Evolutionary conservation across 169 alveolate genomes (phyloP).

Genomic region (Cystoisospora suis): DNA sequence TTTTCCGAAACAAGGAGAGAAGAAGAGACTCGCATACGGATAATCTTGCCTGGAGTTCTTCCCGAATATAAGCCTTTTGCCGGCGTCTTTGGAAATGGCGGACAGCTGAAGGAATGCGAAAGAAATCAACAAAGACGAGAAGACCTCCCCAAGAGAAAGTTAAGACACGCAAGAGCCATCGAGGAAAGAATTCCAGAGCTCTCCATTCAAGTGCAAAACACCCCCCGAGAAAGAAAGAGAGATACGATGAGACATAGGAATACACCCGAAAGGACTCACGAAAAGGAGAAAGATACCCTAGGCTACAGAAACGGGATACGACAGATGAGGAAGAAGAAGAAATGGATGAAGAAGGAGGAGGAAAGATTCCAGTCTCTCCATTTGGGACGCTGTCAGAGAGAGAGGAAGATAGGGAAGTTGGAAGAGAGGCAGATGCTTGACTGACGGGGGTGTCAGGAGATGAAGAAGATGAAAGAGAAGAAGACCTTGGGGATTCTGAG

Average conservation of each 20-base stretch:
- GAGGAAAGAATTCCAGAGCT: background rate
- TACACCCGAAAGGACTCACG: background rate
- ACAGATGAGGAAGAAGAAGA: background rate
- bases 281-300: background rate
- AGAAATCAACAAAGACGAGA: background rate
- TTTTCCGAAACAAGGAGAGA: background rate
- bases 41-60: background rate
- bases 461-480: no score
- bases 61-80: background rate
- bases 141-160: background rate
- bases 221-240: background rate
- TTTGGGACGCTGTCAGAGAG: no score
- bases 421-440: background rate
- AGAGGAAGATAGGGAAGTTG: background rate
- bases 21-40: background rate
- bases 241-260: background rate
- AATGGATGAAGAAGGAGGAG: background rate
- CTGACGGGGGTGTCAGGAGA: no score
- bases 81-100: background rate
- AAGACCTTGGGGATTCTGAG: no score
- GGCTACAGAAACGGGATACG: background rate
- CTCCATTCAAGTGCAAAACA: background rate
- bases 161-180: conserved; percentile 4
- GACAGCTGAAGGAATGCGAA: background rate
- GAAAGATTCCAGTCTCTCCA: no score